Conservation (phyloP, 768 basidiomycete genomes). For the Termitomyces heimii region DNA sequence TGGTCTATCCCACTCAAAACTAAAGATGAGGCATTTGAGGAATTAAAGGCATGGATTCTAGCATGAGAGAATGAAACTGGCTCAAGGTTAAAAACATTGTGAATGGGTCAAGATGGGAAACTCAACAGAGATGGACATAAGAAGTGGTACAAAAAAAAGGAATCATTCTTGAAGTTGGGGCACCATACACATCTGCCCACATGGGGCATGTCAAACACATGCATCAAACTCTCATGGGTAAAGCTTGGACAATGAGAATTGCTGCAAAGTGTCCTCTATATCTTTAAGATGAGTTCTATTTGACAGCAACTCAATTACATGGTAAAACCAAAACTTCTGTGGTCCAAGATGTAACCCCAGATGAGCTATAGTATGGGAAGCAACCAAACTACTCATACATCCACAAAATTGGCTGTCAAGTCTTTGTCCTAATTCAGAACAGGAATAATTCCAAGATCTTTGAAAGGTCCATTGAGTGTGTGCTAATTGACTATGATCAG, state of each 20-base stretch:
- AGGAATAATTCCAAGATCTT: not conserved
- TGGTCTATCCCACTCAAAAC: not conserved
- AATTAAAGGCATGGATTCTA: not conserved
- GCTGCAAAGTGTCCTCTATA: not conserved
- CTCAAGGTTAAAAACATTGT: not conserved
- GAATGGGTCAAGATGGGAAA: not conserved
- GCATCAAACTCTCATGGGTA: not conserved
- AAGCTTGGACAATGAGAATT: not conserved
- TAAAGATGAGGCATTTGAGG: not conserved
- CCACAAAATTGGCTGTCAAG: not conserved
- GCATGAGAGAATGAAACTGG: not conserved
- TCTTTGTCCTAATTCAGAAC: not conserved
- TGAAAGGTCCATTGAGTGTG: not conserved
- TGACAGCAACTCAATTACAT: not conserved
- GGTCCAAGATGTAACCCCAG: not conserved
- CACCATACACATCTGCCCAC: not conserved
- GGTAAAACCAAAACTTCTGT: not conserved
- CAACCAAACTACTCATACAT: not conserved
- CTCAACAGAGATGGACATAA: not conserved
- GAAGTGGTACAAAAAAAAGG: not conserved
- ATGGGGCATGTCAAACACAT: not conserved
- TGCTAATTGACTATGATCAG: not conserved
- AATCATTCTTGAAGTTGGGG: not conserved
- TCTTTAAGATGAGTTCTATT: not conserved
- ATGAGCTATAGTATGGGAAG: not conserved